Evolutionary conservation across 441 rosid genomes (phyloP), one percentile per base, ranked within the genome.

Genomic region (Rhodomyrtus psidioides): DNA sequence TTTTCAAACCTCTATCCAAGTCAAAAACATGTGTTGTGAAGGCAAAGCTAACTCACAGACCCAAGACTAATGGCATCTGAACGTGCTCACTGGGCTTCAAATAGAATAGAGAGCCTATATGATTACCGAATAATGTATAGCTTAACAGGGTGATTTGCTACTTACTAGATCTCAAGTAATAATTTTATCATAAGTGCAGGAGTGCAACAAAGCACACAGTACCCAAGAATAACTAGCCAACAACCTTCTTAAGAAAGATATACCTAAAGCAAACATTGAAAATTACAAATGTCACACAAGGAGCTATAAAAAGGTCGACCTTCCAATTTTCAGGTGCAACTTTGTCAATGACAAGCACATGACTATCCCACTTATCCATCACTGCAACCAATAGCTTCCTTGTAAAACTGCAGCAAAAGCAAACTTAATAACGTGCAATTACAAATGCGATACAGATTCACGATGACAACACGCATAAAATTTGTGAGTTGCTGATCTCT

Each of bases 341-440:
- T 91, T 91, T 94, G 89, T 95, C 95, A 84, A 97, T 94, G 86
- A 93, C 84, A 85, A 84, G 90, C 57, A 94, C 97, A 87, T 97
- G 97, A 84, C 83, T 88, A 87, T 96, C 96, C 99, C 99, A 97
- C 89, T 91, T 91, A 83, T 95, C 98, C 84, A 90, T 94, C 56
- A 93, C 93, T 75, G 98, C 99, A 83, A 90, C 95, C 94, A 97
- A 91, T 86, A 95, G 96, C 88, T 95, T 97, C 96, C 96, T 94
- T 14, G 99, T 90, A 92, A 95, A 95, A 88, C 99, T 97, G 93
- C 88, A 86, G 58, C 16, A 83, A 89, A 82, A 82, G 51, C 74
- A 88, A 76, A 86, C 21, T 30, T 9, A 70, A n/a, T 19, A 82
- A 53, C 13, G 24, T 28, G 26, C 17, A 17, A 19, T 30, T 85